These are phyloP conservation scores for Lactifluus echinatus DNA, from an alignment of 768 basidiomycete genomes.

Conservation along the genomic window DNA sequence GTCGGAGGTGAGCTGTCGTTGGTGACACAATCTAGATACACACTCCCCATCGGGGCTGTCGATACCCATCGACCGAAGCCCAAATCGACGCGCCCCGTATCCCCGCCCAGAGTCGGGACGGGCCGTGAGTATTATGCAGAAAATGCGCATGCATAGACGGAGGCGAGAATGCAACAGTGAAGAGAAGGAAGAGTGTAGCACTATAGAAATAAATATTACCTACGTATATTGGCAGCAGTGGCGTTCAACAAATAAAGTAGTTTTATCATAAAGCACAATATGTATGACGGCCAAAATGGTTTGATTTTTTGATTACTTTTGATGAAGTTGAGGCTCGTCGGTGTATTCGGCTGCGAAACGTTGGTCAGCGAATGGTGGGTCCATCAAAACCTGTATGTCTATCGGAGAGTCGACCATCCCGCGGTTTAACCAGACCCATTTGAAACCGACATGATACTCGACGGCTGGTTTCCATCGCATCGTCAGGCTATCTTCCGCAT, in stretches of 20 bases:
- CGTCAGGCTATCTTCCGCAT: slow-evolving; percentile 32
- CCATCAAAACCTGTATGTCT: slow-evolving; percentile 28
- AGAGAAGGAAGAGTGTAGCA: neutral
- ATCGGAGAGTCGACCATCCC: slow-evolving; percentile 21
- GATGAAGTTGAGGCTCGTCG: too few species aligned
- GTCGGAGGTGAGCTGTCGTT: neutral
- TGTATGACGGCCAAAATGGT: too few species aligned
- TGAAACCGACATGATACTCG: slow-evolving; percentile 39
- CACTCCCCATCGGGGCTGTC: slow-evolving; percentile 85
- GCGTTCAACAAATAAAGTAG: neutral
- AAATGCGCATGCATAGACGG: neutral
- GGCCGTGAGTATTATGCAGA: slow-evolving; percentile 23
- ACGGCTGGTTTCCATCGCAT: slow-evolving; percentile 38
- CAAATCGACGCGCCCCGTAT: slow-evolving; percentile 18
- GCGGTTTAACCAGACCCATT: slow-evolving; percentile 44
- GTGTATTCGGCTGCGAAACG: slow-evolving; percentile 19
- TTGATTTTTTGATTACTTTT: too few species aligned
- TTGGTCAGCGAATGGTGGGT: slow-evolving; percentile 37
- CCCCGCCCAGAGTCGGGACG: slow-evolving; percentile 11
- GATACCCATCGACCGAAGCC: slow-evolving; percentile 81
- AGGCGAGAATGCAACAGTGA: slow-evolving; percentile 1
- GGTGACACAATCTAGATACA: slow-evolving; percentile 44
- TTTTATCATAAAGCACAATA: too few species aligned
- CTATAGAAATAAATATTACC: too few species aligned
- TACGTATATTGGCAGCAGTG: neutral